These are phyloP conservation scores for Glycine soja DNA, from an alignment of 306 rosid genomes.

Conservation along the genomic window DNA sequence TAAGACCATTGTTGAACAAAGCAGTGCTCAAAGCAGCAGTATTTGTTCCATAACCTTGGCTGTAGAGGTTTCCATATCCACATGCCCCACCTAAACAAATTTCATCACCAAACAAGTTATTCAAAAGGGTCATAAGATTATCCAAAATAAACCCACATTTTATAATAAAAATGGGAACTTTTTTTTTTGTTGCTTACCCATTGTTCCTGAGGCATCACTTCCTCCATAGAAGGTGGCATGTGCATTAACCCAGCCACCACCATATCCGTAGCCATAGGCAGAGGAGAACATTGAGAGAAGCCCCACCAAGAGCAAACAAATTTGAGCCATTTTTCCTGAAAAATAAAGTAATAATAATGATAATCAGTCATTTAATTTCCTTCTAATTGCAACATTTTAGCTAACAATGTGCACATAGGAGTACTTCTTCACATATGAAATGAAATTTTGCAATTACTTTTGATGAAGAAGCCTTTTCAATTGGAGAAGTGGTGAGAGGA, in stretches of 20 bases:
- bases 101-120: no score
- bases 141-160: neutral
- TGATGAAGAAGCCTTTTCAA: constrained; percentile 9
- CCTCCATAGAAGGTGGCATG: constrained; percentile 99
- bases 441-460: constrained; percentile 53
- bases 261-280: constrained; percentile 58
- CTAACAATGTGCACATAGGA: no score
- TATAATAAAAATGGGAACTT: neutral
- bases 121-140: neutral
- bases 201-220: constrained; percentile 97
- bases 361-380: no score
- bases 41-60: constrained; percentile 98
- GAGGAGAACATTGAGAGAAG: constrained; percentile 64
- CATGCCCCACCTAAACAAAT: constrained; percentile 86
- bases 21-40: constrained; percentile 98
- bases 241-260: constrained; percentile 85
- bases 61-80: constrained; percentile 95
- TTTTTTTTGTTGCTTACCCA: constrained; percentile 68
- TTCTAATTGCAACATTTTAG: no score
- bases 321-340: constrained; percentile 58
- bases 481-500: no score
- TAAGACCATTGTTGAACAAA: constrained; percentile 88
- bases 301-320: constrained; percentile 53
- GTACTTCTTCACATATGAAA: neutral
- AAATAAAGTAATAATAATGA: no score